phyloP scores from a whole-genome alignment of 495 filamentous ascomycete species.

The Cryomyces antarcticus region DNA sequence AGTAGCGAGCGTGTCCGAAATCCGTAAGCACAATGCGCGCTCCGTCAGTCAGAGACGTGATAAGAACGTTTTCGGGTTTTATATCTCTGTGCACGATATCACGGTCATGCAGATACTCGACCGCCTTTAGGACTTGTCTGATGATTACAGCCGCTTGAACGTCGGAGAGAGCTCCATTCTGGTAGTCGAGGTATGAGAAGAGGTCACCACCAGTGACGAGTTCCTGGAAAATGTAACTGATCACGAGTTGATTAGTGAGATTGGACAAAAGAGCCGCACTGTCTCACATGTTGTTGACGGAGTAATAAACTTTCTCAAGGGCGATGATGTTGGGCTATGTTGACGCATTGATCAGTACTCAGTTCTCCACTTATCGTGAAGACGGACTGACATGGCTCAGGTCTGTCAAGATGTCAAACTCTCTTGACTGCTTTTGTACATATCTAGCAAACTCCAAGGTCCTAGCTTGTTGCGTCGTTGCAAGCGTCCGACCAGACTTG shows the following conservation, averaged over 20 bases:
- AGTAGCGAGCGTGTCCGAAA: constrained; percentile 41
- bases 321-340: constrained; percentile 26
- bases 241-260: neutral
- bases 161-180: constrained; percentile 25
- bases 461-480: neutral
- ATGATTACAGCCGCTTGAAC: constrained; percentile 33
- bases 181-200: constrained; percentile 35
- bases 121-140: constrained; percentile 36
- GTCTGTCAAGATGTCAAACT: constrained; percentile 20
- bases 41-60: constrained; percentile 24
- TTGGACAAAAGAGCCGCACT: neutral
- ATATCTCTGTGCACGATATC: constrained; percentile 44
- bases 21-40: constrained; percentile 48
- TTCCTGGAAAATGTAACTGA: constrained; percentile 21
- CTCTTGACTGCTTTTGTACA: constrained; percentile 8
- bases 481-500: neutral
- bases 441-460: constrained; percentile 2
- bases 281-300: constrained; percentile 14
- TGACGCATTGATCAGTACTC: neutral
- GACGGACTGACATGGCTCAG: constrained; percentile 18
- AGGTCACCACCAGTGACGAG: constrained; percentile 41
- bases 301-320: constrained; percentile 23
- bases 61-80: constrained; percentile 52
- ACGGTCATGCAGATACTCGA: constrained; percentile 36
- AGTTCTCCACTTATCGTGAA: neutral